Evolutionary conservation across 805 yeast species (phyloP), one percentile per base, ranked within the genome.

Genomic region (Wickerhamomyces bovis): DNA sequence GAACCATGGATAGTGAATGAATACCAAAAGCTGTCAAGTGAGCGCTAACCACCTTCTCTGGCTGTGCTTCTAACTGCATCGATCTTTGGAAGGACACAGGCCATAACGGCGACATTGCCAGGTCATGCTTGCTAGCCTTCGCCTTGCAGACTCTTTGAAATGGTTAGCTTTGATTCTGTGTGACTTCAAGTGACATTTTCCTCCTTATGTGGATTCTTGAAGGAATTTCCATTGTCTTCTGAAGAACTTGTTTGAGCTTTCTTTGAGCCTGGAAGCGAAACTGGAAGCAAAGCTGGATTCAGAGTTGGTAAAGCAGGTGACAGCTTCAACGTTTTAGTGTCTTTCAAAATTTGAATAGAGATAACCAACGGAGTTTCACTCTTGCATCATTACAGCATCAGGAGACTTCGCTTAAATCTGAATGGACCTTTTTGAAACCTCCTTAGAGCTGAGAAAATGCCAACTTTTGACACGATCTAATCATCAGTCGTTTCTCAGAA

Each of bases 51-150:
- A n/a, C n/a, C n/a, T n/a, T n/a, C n/a, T n/a, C n/a, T n/a, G n/a
- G n/a, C n/a, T n/a, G n/a, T n/a, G n/a, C n/a, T n/a, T n/a, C n/a
- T n/a, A n/a, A n/a, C n/a, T n/a, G n/a, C n/a, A n/a, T n/a, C n/a
- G n/a, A 80, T 67, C 9, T 64, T 47, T 43, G 72, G 73, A 52
- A 76, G 81, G 26, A 82, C 84, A 63, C 85, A 79, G 8, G 78
- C 66, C 22, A 79, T 66, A 33, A 81, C 70, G 4, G 76, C 80
- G 35, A 70, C 69, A 12, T 54, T 51, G 3, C 72, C 69, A 2
- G 51, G 49, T 7, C 72, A 61, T 43, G 70, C 70, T 6, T 60
- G 55, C 9, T 75, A 57, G 46, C 72, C 78, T 3, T 54, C n/a
- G n/a, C n/a, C n/a, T n/a, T n/a, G n/a, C n/a, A n/a, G n/a, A n/a